Base-by-base conservation (phyloP, 768 basidiomycete genomes). In the Boletus coccyginus region DNA sequence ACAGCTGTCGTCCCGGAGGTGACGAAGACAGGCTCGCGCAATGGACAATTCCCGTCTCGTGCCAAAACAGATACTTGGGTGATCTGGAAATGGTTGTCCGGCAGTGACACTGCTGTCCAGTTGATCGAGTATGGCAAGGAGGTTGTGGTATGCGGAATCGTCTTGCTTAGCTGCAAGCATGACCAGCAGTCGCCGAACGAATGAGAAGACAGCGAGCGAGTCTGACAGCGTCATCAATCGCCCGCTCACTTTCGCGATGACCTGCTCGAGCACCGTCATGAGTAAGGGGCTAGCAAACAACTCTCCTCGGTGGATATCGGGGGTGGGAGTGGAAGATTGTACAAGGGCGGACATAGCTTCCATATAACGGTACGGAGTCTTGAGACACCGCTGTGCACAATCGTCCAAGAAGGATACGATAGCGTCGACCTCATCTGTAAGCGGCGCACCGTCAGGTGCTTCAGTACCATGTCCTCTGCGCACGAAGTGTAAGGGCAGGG, bases 361-460 rank as follows among this genome's bases (percentile, higher is more conserved):
- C 51, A 96, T 78, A 66, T 96, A 98, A 31, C 84, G 81, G 68
- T 94, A 90, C 0, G 93, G 91, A 3, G 87, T 88, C 70, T 89
- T 92, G 59, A 87, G 66, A 62, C 88, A 94, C 17, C 91, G 79
- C 55, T 88, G 86, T 3, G 90, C 78, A 65, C 93, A 96, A 49
- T 94, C 92, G 60, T 98, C 95, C 12, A 97, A 63, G 73, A 97
- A 94, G 0, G 71, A 55, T 17, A 88, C 73, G 29, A 87, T 81
- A 42, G 77, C 75, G 7, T 79, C 77, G 12, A 75, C 74, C 71
- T 88, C 89, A 44, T 82, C 82, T 2, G 74, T 76, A 21, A 88
- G 73, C 7, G 75, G 66, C 0, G 78, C 71, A 5, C 78, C 81
- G 55, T 88, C 84, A 2, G 82, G 82, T 3, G 81, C 71, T 56